phyloP scores from a whole-genome alignment of 371 early-diverging fungal species.

The Mucor irregularis region DNA sequence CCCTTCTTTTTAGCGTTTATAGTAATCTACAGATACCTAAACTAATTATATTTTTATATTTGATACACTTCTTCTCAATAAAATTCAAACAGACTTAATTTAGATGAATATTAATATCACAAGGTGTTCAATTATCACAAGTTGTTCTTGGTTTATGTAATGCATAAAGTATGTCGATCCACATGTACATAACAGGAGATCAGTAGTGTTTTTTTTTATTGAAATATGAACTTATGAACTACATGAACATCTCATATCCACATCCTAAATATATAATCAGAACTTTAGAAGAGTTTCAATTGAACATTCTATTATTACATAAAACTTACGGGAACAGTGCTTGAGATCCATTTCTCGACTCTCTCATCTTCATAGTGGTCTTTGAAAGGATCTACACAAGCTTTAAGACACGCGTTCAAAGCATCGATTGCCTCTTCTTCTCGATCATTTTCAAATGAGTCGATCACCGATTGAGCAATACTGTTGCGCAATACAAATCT shows the following conservation, averaged over 20 bases:
- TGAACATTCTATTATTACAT: too few relatives aligned
- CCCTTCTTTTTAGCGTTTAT: not conserved
- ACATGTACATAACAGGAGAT: too few relatives aligned
- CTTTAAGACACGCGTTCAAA: constrained; percentile 54
- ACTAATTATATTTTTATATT: too few relatives aligned
- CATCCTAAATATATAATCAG: constrained; percentile 33
- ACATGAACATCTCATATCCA: constrained; percentile 37
- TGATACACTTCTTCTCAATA: not conserved
- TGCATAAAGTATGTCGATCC: too few relatives aligned
- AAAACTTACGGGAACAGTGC: constrained; percentile 36
- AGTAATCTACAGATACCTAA: not conserved
- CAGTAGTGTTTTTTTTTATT: too few relatives aligned
- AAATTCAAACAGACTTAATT: too few relatives aligned
- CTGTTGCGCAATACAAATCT: constrained; percentile 75
- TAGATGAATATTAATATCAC: too few relatives aligned
- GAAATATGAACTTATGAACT: constrained; percentile 22
- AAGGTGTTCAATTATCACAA: too few relatives aligned
- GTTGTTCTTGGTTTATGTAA: too few relatives aligned
- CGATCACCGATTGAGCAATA: constrained; percentile 70
- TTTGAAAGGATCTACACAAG: constrained; percentile 59
- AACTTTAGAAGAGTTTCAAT: too few relatives aligned
- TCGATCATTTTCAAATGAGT: constrained; percentile 40
- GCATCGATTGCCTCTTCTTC: constrained; percentile 29
- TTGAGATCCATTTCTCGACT: constrained; percentile 35
- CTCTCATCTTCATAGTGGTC: constrained; percentile 40